Conservation (phyloP, 768 basidiomycete genomes). For the Hemileccinum rubropunctum region DNA sequence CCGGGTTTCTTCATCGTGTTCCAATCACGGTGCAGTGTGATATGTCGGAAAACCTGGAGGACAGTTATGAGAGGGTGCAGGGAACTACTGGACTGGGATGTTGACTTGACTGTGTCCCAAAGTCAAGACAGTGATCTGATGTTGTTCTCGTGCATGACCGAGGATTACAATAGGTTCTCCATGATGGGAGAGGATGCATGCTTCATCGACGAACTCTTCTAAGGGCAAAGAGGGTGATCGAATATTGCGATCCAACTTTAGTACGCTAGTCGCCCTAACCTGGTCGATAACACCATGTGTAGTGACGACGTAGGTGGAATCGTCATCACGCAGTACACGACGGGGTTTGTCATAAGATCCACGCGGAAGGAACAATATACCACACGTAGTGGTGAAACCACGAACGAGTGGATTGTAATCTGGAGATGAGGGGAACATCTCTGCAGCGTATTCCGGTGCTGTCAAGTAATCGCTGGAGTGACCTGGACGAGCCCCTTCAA, state of each 20-base stretch:
- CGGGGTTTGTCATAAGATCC: conserved; percentile 40
- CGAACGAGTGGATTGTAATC: not conserved
- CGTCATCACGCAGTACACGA: conserved; percentile 29
- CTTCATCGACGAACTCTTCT: conserved; percentile 41
- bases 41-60: conserved; percentile 8
- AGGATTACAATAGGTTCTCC: conserved; percentile 31
- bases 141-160: conserved; percentile 38
- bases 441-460: not conserved
- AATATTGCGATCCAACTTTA: conserved; percentile 16
- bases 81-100: not conserved
- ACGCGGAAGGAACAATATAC: conserved; percentile 15
- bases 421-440: not conserved
- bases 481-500: not conserved
- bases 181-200: conserved; percentile 34
- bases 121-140: conserved; percentile 31
- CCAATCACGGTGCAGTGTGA: conserved; percentile 29
- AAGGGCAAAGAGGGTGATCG: conserved; percentile 20
- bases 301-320: conserved; percentile 32
- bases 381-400: not conserved
- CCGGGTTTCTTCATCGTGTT: conserved; percentile 38
- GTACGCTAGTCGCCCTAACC: conserved; percentile 16
- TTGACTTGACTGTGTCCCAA: conserved; percentile 23
- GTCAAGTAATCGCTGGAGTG: not conserved
- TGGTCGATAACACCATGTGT: conserved; percentile 39
- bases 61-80: conserved; percentile 1